These are phyloP conservation scores for Candida dubliniensis DNA, from an alignment of 1,139 yeast species.

Conservation along the genomic window DNA sequence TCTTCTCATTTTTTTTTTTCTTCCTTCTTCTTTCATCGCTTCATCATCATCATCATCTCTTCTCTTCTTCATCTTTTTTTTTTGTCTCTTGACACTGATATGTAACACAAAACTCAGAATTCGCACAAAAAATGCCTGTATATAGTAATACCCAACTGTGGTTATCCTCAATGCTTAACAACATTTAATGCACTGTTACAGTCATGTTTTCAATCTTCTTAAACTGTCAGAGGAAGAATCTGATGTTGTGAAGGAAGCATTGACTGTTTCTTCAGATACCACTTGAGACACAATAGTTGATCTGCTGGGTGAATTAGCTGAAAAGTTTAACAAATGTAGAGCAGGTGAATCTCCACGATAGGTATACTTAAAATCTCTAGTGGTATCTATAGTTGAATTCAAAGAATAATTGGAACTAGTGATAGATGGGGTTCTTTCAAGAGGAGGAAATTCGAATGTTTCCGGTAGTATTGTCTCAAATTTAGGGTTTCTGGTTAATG, in stretches of 20 bases:
- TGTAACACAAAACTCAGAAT: too few species aligned
- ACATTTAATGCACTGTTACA: too few species aligned
- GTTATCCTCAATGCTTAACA: too few species aligned
- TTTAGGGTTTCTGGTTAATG: not conserved
- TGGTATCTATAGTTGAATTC: not conserved
- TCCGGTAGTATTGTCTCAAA: not conserved
- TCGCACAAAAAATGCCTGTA: not conserved
- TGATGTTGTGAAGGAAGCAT: not conserved
- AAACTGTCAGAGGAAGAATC: not conserved
- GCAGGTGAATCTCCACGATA: slow-evolving; percentile 2
- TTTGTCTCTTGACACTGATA: not conserved
- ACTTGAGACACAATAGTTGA: not conserved
- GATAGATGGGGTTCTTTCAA: not conserved
- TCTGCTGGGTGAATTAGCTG: not conserved
- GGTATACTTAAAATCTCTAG: slow-evolving; percentile 3
- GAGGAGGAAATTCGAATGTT: not conserved
- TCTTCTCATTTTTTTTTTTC: too few species aligned
- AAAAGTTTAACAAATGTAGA: slow-evolving; percentile 1
- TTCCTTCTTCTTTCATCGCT: too few species aligned
- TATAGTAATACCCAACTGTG: not conserved
- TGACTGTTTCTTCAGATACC: not conserved
- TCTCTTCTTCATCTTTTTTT: not conserved
- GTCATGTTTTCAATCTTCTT: not conserved
- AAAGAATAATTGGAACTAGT: slow-evolving; percentile 5
- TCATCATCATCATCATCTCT: too few species aligned